Base-by-base conservation (phyloP, 1,139 yeast genomes). In the Geotrichum europaeum region DNA sequence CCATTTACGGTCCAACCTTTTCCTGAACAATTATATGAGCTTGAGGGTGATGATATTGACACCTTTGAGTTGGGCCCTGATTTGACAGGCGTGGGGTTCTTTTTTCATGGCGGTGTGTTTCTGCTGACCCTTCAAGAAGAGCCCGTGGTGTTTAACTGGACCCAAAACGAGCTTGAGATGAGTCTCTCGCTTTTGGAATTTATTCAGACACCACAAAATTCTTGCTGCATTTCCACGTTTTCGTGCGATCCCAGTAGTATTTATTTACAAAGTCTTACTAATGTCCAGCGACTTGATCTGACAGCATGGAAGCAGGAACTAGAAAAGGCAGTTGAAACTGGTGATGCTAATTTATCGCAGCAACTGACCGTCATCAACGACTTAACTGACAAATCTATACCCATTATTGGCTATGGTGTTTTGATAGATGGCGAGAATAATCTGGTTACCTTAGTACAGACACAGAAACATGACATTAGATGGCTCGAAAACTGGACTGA, bases 1-100 rank as follows among this genome's bases (percentile, higher is more conserved):
- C 86, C 88, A 0, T 75, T 81, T 59, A 65, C 75, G 0, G 73
- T 83, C 10, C 69, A 73, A 28, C 86, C 87, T 1, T 85, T 77
- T 64, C 86, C 86, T 1, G 76, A 76, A 5, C 70, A 68, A 24
- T 68, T 83, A 13, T 83, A 84, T 67, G 74, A 71, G 2, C 75
- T 73, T n/a, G 75, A 74, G 4, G 79, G 81, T 0, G 65, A 69
- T 20, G 79, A 77, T 57, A 65, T 79, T 18, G 57, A 64, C 3
- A 60, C 68, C 13, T 40, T 73, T 13, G 73, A 72, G n/a, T 65
- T 76, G 7, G 75, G 72, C 1, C 9, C 47, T 40, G 47, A 15
- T 40, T 40, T 40, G 9, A 40, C 47, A 4, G 47, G 47, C 10
- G 18, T 40, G n/a, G 47, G 47, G 2, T n/a, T 40, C 18, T 40